Percentiles rank a stretch among this genome's conserved stretches.
phyloP scores from a whole-genome alignment of 148 eudicot species.

The Heliosperma pusillum region DNA sequence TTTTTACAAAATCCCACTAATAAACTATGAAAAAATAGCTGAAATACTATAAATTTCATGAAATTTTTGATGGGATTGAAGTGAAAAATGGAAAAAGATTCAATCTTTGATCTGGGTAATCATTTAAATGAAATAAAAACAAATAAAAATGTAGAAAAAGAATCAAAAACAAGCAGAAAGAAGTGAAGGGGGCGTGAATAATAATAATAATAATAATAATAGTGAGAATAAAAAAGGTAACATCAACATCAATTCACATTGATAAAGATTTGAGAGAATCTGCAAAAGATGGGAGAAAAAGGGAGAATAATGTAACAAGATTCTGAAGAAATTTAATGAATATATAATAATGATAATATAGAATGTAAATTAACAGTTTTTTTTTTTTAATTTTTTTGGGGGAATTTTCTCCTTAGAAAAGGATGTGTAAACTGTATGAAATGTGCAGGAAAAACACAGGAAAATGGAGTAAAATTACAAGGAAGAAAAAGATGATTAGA shows the following conservation, averaged over 20 bases:
- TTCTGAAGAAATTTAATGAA: not conserved
- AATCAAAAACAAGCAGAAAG: constrained; percentile 2
- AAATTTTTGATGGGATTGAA: not conserved
- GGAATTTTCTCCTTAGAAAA: not conserved
- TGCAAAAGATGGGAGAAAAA: not conserved
- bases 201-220: too few relatives aligned
- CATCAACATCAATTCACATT: constrained; percentile 23
- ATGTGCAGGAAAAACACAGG: not conserved
- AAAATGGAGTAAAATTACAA: constrained; percentile 6
- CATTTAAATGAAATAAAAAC: not conserved
- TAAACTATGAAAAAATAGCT: not conserved
- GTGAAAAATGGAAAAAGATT: not conserved
- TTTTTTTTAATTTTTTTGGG: not conserved
- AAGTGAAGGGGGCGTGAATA: not conserved
- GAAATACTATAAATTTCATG: not conserved
- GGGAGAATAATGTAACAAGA: constrained; percentile 1
- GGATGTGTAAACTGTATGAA: not conserved
- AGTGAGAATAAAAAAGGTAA: constrained; percentile 10
- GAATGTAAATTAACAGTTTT: not conserved
- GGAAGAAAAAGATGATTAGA: not conserved
- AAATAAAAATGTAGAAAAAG: not conserved
- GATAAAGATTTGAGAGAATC: constrained; percentile 16
- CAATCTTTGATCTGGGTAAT: constrained; percentile 13
- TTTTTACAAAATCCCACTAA: not conserved
- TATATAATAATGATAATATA: not conserved